phyloP scores from a whole-genome alignment of 306 rosid genomes.

The Dalbergia cochinchinensis region DNA sequence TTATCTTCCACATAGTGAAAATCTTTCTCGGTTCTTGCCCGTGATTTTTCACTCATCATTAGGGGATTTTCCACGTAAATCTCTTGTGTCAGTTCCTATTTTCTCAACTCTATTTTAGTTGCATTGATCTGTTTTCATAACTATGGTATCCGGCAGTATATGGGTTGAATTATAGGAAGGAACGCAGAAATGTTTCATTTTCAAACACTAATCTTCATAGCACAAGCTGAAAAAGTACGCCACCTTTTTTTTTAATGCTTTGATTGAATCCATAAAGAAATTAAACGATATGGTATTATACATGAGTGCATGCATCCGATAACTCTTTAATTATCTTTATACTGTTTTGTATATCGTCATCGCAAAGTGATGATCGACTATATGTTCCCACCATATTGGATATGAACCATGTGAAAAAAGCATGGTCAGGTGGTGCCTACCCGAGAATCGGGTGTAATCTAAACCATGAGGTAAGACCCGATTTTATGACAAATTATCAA shows the following conservation, averaged over 20 bases:
- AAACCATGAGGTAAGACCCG: neutral
- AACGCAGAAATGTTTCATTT: no score
- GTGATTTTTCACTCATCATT: no score
- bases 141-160: no score
- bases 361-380: slow-evolving; percentile 18
- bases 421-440: slow-evolving; percentile 27
- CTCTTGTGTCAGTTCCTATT: no score
- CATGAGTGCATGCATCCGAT: slow-evolving; percentile 14
- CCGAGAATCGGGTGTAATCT: neutral
- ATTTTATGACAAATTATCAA: slow-evolving; percentile 3
- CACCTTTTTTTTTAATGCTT: slow-evolving; percentile 5
- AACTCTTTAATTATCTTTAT: neutral
- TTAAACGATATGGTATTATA: slow-evolving; percentile 31
- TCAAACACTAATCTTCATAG: no score
- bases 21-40: no score
- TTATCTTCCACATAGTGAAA: no score
- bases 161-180: no score
- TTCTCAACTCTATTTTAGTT: no score
- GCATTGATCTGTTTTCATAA: no score
- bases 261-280: neutral
- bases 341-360: neutral
- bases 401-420: slow-evolving; percentile 36
- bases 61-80: no score
- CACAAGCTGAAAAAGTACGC: neutral
- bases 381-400: slow-evolving; percentile 21